Percentiles rank a stretch among this genome's conserved stretches.
Evolutionary conservation across 2,329 filamentous ascomycete genomes (phyloP).

Genomic region (Hymenoscyphus fraxineus): DNA sequence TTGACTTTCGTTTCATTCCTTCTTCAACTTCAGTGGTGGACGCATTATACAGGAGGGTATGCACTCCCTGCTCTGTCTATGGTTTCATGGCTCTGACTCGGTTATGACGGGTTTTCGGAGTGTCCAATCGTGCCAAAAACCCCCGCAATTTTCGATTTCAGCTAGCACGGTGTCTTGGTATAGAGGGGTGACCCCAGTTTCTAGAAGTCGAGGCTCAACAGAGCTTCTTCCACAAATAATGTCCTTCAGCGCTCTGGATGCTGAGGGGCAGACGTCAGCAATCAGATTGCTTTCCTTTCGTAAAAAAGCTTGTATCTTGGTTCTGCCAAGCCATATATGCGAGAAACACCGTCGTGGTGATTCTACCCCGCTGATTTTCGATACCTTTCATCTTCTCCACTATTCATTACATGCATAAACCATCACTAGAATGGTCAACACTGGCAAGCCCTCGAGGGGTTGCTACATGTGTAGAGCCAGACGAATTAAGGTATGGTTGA

Average conservation of each 20-base stretch:
- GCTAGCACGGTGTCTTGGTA: not conserved
- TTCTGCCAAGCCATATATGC: not conserved
- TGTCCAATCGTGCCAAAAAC: not conserved
- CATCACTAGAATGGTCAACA: conserved; percentile 11
- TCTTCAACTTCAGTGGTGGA: not conserved
- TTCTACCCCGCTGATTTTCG: not conserved
- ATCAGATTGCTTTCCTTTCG: not conserved
- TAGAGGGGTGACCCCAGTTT: conserved; percentile 3
- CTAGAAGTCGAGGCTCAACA: not conserved
- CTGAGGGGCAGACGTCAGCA: not conserved
- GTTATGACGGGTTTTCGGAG: not conserved
- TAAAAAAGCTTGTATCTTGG: not conserved
- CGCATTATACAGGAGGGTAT: not conserved
- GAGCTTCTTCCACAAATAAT: not conserved
- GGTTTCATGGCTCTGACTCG: conserved; percentile 5
- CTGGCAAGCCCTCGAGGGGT: conserved; percentile 45
- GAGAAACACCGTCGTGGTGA: not conserved
- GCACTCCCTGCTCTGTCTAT: not conserved
- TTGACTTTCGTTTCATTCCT: not conserved
- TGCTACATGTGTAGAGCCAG: conserved; percentile 70
- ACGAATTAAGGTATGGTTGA: conserved; percentile 58
- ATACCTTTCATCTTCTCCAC: not conserved
- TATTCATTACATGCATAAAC: not conserved
- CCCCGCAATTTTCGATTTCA: not conserved
- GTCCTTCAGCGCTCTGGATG: not conserved